Conservation (phyloP, 768 basidiomycete genomes). For the Chlorophyllum brunneum region DNA sequence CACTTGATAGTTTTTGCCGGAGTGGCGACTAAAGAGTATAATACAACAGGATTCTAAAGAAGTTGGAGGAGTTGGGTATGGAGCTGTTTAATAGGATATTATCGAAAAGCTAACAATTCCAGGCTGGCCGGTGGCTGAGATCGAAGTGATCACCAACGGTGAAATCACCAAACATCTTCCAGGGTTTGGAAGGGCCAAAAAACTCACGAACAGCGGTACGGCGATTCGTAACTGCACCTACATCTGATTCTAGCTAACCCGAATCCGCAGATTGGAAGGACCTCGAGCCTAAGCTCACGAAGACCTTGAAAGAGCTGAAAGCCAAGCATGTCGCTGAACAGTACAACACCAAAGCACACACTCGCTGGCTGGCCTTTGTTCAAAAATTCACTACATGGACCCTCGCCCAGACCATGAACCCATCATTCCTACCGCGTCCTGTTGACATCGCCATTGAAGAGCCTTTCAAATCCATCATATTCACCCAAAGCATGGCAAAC, state of each 20-base stretch:
- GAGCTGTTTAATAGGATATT: neutral
- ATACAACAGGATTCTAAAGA: neutral
- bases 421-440: neutral
- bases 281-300: neutral
- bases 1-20: neutral
- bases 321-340: neutral
- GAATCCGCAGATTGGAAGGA: neutral
- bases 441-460: neutral
- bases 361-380: neutral
- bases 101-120: too few species aligned
- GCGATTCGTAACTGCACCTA: too few species aligned
- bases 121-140: neutral
- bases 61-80: neutral
- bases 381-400: neutral
- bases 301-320: neutral
- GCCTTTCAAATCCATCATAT: slow-evolving; percentile 2
- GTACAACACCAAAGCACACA: too few species aligned
- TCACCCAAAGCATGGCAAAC: neutral
- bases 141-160: neutral
- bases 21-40: neutral
- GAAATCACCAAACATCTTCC: neutral
- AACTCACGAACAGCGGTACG: neutral
- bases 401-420: neutral
- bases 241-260: neutral
- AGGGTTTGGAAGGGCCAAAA: neutral